Conservation (phyloP, 2,329 filamentous ascomycete species). For the Stachybotrys echinatus region DNA sequence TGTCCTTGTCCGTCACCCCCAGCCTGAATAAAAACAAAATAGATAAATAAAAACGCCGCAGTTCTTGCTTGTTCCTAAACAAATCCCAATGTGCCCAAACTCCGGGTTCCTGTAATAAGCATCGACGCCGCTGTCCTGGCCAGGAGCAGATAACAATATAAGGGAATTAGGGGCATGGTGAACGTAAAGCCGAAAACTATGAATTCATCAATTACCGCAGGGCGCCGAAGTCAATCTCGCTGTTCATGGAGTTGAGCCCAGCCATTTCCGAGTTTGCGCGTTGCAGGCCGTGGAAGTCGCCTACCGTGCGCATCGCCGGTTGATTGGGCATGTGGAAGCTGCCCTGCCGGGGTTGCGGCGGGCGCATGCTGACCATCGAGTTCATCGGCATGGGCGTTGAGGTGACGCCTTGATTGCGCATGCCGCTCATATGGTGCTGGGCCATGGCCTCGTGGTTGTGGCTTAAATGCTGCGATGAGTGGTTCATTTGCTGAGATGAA, state of each 20-base stretch:
- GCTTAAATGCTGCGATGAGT: constrained; percentile 24
- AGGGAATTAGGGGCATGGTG: background rate
- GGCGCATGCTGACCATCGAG: constrained; percentile 18
- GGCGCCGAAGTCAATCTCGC: constrained; percentile 19
- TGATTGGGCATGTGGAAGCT: constrained; percentile 25
- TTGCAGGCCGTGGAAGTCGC: constrained; percentile 45
- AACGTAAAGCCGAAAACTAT: background rate
- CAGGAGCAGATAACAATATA: background rate
- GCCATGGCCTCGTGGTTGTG: constrained; percentile 21
- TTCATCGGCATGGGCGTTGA: constrained; percentile 20
- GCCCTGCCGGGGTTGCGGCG: constrained; percentile 21
- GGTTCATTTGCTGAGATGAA: constrained; percentile 21
- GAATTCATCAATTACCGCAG: background rate
- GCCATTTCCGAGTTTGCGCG: constrained; percentile 35
- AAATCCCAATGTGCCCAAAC: background rate
- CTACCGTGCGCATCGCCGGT: constrained; percentile 16
- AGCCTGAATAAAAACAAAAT: no score
- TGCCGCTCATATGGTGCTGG: constrained; percentile 22
- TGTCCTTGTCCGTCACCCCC: no score
- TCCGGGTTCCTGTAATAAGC: background rate
- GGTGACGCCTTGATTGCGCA: constrained; percentile 18
- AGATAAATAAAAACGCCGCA: no score
- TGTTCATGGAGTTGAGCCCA: constrained; percentile 20
- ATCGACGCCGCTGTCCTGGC: background rate
- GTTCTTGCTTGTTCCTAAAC: no score